These are phyloP conservation scores for Calocera cornea DNA, from an alignment of 768 basidiomycete genomes.

Conservation along the genomic window DNA sequence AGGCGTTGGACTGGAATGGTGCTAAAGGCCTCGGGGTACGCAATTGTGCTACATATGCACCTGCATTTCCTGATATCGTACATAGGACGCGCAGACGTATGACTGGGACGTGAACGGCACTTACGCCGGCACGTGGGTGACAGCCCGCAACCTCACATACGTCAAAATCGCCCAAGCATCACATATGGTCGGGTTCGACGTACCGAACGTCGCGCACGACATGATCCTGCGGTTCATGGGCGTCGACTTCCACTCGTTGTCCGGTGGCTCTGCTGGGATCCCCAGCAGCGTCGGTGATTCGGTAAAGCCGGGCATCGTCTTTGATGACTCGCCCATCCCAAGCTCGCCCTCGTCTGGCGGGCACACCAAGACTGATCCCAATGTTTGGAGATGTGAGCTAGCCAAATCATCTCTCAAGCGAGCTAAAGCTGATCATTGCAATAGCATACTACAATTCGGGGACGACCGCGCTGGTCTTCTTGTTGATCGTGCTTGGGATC, in stretches of 20 bases:
- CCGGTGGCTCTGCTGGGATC: constrained; percentile 67
- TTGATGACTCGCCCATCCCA: constrained; percentile 26
- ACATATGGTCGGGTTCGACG: constrained; percentile 88
- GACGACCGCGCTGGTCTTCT: constrained; percentile 69
- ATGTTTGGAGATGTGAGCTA: neutral
- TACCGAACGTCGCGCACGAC: constrained; percentile 80
- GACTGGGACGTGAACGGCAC: constrained; percentile 62
- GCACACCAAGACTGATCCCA: neutral
- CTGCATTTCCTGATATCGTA: neutral
- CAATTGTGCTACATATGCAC: constrained; percentile 11
- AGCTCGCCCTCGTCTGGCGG: constrained; percentile 15
- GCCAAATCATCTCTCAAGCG: neutral
- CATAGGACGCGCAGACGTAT: constrained; percentile 47
- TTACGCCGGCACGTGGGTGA: constrained; percentile 82
- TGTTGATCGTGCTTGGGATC: constrained; percentile 54
- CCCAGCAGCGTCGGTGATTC: constrained; percentile 66
- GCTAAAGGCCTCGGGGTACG: constrained; percentile 69
- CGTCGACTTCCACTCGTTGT: constrained; percentile 68
- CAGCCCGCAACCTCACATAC: constrained; percentile 81
- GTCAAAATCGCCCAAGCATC: constrained; percentile 87
- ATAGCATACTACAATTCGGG: constrained; percentile 91
- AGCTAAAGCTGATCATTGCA: neutral
- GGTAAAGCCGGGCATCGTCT: constrained; percentile 49
- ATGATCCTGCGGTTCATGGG: constrained; percentile 98
- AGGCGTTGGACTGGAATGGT: constrained; percentile 74